Percentiles rank a stretch among this genome's conserved stretches.
Conservation (phyloP, 768 basidiomycete genomes). For the Amanita phalloides region DNA sequence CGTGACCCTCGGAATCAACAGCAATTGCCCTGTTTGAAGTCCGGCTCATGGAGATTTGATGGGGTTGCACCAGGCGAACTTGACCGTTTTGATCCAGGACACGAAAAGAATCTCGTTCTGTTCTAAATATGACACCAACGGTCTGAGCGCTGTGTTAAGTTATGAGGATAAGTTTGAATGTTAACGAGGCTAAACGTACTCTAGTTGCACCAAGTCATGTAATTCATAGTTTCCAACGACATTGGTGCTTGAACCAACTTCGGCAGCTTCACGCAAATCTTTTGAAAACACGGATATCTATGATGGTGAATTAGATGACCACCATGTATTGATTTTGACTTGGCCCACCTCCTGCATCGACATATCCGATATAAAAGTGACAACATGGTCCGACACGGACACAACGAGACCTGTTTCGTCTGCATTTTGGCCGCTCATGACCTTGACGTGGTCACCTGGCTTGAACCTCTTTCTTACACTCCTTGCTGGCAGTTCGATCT, state of each 20-base stretch:
- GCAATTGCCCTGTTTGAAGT: conserved; percentile 79
- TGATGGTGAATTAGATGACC: conserved; percentile 5
- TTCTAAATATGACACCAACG: conserved; percentile 95
- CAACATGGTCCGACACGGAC: conserved; percentile 79
- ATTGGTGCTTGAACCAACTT: conserved; percentile 88
- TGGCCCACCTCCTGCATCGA: conserved; percentile 79
- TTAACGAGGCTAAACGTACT: conserved; percentile 42
- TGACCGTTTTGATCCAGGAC: conserved; percentile 93
- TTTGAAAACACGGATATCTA: conserved; percentile 96
- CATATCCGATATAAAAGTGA: conserved; percentile 97
- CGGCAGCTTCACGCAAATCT: conserved; percentile 94
- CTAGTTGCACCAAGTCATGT: conserved; percentile 93
- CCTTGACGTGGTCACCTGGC: conserved; percentile 97
- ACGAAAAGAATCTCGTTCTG: conserved; percentile 91
- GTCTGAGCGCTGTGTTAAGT: conserved; percentile 60
- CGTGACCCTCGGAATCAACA: conserved; percentile 80
- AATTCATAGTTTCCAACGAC: conserved; percentile 89
- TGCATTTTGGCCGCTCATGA: conserved; percentile 89
- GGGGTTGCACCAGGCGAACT: conserved; percentile 81
- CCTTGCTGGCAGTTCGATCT: conserved; percentile 76
- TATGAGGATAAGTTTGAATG: conserved; percentile 3
- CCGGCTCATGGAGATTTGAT: conserved; percentile 88
- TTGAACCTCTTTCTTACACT: conserved; percentile 94
- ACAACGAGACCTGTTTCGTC: conserved; percentile 97
- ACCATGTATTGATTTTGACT: background rate